Evolutionary conservation across 805 yeast genomes (phyloP).

Genomic region (Kurtzmaniella cleridarum): DNA sequence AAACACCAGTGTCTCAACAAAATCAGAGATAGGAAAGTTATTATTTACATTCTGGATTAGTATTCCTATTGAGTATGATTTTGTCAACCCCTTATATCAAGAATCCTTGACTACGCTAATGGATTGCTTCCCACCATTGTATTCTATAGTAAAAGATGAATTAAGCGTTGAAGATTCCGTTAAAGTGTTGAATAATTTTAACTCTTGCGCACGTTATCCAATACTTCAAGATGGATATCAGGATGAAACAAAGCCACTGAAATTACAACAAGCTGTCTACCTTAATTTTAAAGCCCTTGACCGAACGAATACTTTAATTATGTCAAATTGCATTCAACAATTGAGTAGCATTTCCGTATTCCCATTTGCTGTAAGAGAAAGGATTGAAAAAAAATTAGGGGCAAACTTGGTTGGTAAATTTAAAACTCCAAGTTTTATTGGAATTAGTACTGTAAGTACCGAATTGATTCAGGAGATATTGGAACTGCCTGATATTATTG

Average conservation of each 20-base stretch:
- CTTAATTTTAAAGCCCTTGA: constrained; percentile 36
- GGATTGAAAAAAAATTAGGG: constrained; percentile 51
- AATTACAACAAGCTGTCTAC: constrained; percentile 57
- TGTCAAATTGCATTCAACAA: constrained; percentile 47
- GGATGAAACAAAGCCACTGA: constrained; percentile 51
- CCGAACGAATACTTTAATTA: constrained; percentile 24
- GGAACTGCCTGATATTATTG: constrained; percentile 19
- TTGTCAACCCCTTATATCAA: constrained; percentile 47
- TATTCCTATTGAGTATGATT: constrained; percentile 36
- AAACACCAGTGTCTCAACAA: constrained; percentile 14
- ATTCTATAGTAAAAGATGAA: constrained; percentile 26
- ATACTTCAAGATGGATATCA: constrained; percentile 51
- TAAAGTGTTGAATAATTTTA: constrained; percentile 52
- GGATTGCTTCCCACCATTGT: constrained; percentile 46
- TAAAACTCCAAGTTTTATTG: constrained; percentile 60
- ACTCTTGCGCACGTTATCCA: constrained; percentile 68
- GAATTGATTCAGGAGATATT: constrained; percentile 35
- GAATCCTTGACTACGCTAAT: constrained; percentile 56
- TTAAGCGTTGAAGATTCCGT: constrained; percentile 36
- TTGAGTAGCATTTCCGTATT: constrained; percentile 47
- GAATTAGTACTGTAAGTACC: constrained; percentile 48
- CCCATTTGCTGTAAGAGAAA: constrained; percentile 57
- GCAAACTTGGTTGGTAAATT: constrained; percentile 20
- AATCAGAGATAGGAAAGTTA: constrained; percentile 23
- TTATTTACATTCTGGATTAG: constrained; percentile 48